phyloP scores from a whole-genome alignment of 2,329 filamentous ascomycete species.

The Chaetomiaceae sp. region DNA sequence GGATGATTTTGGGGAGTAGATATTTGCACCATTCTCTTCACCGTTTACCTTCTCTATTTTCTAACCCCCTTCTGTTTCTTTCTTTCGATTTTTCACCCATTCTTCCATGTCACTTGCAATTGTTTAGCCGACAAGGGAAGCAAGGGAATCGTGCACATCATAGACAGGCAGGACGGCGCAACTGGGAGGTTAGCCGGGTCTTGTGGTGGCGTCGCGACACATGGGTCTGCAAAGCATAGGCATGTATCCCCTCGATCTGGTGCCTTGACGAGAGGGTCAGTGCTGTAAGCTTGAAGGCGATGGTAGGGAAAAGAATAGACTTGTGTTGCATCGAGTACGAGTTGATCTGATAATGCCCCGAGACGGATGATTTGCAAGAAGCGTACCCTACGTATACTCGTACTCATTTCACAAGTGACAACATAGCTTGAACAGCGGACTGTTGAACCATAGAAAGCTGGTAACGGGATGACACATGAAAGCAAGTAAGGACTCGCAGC shows the following conservation, averaged over 20 bases:
- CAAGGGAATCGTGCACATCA: background rate
- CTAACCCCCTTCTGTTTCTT: background rate
- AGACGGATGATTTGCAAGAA: too few species aligned
- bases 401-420: too few species aligned
- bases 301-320: background rate
- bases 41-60: background rate
- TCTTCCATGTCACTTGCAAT: too few species aligned
- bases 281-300: background rate
- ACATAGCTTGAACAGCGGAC: too few species aligned
- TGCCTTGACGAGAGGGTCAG: background rate
- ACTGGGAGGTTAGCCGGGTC: background rate
- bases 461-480: too few species aligned
- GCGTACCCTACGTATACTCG: too few species aligned
- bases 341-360: too few species aligned
- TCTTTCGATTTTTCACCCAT: too few species aligned
- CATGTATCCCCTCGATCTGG: background rate
- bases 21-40: constrained; percentile 9
- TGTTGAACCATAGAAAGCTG: too few species aligned
- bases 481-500: too few species aligned
- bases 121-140: background rate
- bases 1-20: constrained; percentile 13
- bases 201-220: background rate
- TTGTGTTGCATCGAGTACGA: too few species aligned
- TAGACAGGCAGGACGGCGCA: background rate
- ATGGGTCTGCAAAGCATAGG: background rate